Conservation (phyloP, 768 basidiomycete genomes). For the Phanerochaete carnosa region DNA sequence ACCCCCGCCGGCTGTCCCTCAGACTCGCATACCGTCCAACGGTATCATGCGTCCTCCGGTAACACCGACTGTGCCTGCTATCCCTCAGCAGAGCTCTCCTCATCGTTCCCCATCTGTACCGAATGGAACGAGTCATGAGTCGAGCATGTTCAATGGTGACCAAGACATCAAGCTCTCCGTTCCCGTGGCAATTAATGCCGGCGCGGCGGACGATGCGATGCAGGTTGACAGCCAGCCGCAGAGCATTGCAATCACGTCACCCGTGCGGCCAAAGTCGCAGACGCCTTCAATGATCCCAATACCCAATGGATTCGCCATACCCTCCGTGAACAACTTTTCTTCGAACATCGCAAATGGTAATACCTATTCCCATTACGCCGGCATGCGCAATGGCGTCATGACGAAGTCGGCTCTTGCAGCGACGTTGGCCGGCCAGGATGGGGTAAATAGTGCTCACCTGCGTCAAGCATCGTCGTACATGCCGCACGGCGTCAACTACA, state of each 20-base stretch:
- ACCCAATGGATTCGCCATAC: constrained; percentile 40
- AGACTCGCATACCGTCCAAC: constrained; percentile 60
- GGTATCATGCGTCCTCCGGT: constrained; percentile 51
- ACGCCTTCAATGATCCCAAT: constrained; percentile 36
- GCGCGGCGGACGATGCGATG: constrained; percentile 12
- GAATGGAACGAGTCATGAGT: constrained; percentile 13
- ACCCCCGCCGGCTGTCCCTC: constrained; percentile 46
- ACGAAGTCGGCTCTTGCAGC: constrained; percentile 53
- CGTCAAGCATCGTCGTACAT: constrained; percentile 34
- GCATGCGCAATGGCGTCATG: constrained; percentile 54
- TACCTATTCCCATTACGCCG: constrained; percentile 32
- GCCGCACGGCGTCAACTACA: constrained; percentile 38
- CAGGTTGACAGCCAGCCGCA: constrained; percentile 8
- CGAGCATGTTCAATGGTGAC: constrained; percentile 13
- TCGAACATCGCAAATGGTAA: constrained; percentile 34
- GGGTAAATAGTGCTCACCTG: constrained; percentile 23
- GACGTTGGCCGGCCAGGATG: constrained; percentile 37
- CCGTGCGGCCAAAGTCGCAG: constrained; percentile 47
- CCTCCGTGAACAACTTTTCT: constrained; percentile 36
- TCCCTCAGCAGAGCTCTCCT: constrained; percentile 24
- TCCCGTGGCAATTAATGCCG: constrained; percentile 12
- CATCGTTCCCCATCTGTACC: constrained; percentile 13
- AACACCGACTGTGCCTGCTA: constrained; percentile 30
- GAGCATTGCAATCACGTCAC: constrained; percentile 27
- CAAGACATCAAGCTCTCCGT: constrained; percentile 16